Base-by-base conservation (phyloP, 352 stramenopile species). In the Phytophthora melonis region DNA sequence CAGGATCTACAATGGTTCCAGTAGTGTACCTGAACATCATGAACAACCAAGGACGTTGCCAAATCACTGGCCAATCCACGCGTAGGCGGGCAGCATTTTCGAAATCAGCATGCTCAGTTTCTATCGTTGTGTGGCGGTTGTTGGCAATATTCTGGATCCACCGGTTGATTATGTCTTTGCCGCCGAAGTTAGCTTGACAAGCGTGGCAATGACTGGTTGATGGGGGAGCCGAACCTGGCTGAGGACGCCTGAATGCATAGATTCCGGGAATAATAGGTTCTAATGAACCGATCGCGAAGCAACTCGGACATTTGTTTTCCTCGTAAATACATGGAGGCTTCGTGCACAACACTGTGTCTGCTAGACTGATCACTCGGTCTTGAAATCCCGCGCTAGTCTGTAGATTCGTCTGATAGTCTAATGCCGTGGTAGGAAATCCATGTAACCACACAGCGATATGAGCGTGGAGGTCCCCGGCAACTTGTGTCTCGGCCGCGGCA, bases 1-100 rank as follows among this genome's bases (percentile, higher is more conserved):
- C 68, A 75, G 1, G 61, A 67, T 19, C 63, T 70, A 25, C 60
- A 63, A 27, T 66, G 59, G 18, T 53, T 60, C 45, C 67, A 74
- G 39, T 61, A 72, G 25, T 72, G 58, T 1, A 63, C 52, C 57
- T 72, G 57, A 14, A 63, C 34, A 32, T 72, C 66, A 1, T 58
- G 47, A 55, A 72, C 58, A 4, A 65, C n/a, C 10, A 65, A 19
- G 5, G 41, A 9, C 41, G 41, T 49, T 13, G 23, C 32, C 14
- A 63, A 19, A 16, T 50, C 13, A 23, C 30, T 18, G 16, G 10
- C 23, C 5, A 9, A 4, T 1, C 18, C 16, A 8, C 53, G 5
- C 8, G 13, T 30, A n/a, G 41, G 58, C 11, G 58, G 41, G 4
- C 58, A 27, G 45, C 58, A 64, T 34, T 65, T 36, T 57, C 25